Base-by-base conservation (phyloP, 148 eudicot species). In the Chenopodium album region DNA sequence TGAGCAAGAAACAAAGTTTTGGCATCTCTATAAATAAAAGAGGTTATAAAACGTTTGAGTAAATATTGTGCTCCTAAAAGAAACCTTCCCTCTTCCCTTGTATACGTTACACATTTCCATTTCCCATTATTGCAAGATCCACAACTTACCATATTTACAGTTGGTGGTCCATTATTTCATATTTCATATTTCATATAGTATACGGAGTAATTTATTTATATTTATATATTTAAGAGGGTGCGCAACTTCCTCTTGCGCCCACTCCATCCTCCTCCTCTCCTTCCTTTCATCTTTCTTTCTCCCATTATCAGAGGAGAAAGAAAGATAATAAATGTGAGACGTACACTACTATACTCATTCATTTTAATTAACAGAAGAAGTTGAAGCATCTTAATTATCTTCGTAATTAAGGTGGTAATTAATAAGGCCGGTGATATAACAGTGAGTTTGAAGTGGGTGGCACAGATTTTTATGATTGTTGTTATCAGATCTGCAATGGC, bases 241-340 rank as follows among this genome's bases (percentile, higher is more conserved):
- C 34, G 34, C 56, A 77, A 78, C 81, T 82, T 82, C 81, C 50
- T 14, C 56, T n/a, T 54, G 75, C 77, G 59, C 76, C 69, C 82
- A 79, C 76, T 46, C 76, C 52, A 17, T 19, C 62, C 22, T 56
- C 16, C 60, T 54, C 44, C 44, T 41, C 44, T 41, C 5, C 44
- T 41, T 41, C 7, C 44, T 41, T 41, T 8, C 44, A 41, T 41
- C 44, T 41, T 52, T 56, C 62, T 13, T 23, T n/a, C 12, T 2
- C 66, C 44, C 75, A 16, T 20, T 72, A 41, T 19, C 20, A 19
- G 11, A 32, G 34, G 50, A 28, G 7, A 9, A 22, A 28, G 60
- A 2, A 12, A 56, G 77, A 74, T 52, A 66, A 73, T 75, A 79
- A 78, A 83, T 83, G 82, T 32, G 82, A 41, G 76, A 74, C 79